Evolutionary conservation across 2,329 filamentous ascomycete genomes (phyloP).

Genomic region (Arthrobotrys pseudoclavata): DNA sequence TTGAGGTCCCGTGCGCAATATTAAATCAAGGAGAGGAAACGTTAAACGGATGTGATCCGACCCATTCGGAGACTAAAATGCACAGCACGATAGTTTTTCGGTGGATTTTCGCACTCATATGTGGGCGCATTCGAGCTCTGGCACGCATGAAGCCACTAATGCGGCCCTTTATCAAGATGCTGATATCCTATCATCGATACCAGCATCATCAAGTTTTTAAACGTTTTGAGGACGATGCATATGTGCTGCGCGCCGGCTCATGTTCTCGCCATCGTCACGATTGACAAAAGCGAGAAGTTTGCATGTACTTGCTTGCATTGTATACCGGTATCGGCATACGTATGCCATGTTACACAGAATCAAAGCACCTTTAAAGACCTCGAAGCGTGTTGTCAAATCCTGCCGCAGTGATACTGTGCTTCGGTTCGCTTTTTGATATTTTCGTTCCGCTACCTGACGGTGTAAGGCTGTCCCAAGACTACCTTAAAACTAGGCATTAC

Average conservation of each 20-base stretch:
- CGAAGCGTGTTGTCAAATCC: background rate
- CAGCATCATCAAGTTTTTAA: background rate
- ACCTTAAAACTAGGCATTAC: slow-evolving; percentile 19
- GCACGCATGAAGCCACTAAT: slow-evolving; percentile 23
- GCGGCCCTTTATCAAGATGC: slow-evolving; percentile 22
- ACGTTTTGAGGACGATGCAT: slow-evolving; percentile 4
- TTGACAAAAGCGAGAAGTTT: background rate
- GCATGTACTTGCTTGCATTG: no score
- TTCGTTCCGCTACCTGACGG: slow-evolving; percentile 6
- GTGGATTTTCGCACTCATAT: slow-evolving; percentile 30
- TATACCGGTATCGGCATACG: slow-evolving; percentile 1
- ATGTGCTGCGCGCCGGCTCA: background rate
- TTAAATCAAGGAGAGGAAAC: background rate
- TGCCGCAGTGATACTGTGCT: background rate
- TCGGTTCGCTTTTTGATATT: background rate
- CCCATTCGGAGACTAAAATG: slow-evolving; percentile 18
- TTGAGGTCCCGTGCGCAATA: slow-evolving; percentile 11
- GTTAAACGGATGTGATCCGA: slow-evolving; percentile 14
- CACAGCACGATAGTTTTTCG: slow-evolving; percentile 9
- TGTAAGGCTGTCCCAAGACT: slow-evolving; percentile 12
- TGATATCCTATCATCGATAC: slow-evolving; percentile 26
- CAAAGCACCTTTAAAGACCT: background rate
- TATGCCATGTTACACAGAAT: background rate
- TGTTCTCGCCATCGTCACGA: slow-evolving; percentile 15
- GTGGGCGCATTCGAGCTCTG: slow-evolving; percentile 22